Evolutionary conservation across 2,329 filamentous ascomycete genomes (phyloP).

Genomic region (Ilyonectria robusta): DNA sequence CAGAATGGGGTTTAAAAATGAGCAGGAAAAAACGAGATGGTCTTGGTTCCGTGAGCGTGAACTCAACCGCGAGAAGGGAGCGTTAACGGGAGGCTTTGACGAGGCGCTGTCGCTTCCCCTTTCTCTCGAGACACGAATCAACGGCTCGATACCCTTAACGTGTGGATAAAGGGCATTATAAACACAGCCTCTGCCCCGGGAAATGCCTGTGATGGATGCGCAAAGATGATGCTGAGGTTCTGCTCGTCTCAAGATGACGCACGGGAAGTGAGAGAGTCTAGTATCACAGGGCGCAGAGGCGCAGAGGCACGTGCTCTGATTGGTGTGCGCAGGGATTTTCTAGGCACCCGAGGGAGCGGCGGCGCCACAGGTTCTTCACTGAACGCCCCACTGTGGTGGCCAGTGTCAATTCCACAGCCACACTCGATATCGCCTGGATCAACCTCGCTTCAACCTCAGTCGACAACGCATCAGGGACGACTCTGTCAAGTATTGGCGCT

Average conservation of each 20-base stretch:
- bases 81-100: conserved; percentile 4
- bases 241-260: conserved; percentile 27
- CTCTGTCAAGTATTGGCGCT: not conserved
- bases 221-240: conserved; percentile 14
- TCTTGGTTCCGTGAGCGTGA: not conserved
- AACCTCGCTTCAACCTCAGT: conserved; percentile 40
- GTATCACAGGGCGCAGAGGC: conserved; percentile 12
- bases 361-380: conserved; percentile 18
- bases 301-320: conserved; percentile 35
- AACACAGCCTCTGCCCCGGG: not conserved
- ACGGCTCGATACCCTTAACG: not conserved
- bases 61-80: not conserved
- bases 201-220: conserved; percentile 1
- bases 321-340: conserved; percentile 24
- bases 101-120: conserved; percentile 1
- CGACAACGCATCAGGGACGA: conserved; percentile 19
- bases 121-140: conserved; percentile 11
- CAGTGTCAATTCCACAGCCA: conserved; percentile 39
- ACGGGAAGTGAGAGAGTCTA: conserved; percentile 15
- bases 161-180: conserved; percentile 2
- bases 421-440: conserved; percentile 33
- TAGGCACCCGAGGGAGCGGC: conserved; percentile 15
- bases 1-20: not conserved
- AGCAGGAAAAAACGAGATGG: not conserved
- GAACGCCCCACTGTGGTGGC: conserved; percentile 1